Base-by-base conservation (phyloP, 257 asterid species). In the Mitragyna speciosa region DNA sequence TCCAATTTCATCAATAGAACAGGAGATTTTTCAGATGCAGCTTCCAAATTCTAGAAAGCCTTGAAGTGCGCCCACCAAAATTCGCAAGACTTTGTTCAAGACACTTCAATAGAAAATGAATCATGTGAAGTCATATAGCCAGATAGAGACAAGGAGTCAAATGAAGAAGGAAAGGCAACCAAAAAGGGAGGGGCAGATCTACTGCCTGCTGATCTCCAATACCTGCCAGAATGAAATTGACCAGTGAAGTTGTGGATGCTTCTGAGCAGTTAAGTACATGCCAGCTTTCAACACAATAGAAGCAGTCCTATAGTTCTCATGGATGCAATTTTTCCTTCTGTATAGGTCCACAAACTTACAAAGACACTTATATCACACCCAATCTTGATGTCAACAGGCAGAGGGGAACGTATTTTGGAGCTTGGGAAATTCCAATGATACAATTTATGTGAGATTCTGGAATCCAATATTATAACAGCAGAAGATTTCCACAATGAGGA, bases 321-420 rank as follows among this genome's bases (percentile, higher is more conserved):
- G 77, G 99, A 94, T 84, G 98, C 98, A 45, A 97, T 96, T 94
- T 96, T 96, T 49, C 99, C 98, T 78, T 98, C 99, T 0, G 98
- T 96, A 83, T 96, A 73, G 99, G 99, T 71, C 98, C 99, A 3
- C 97, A 96, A 77, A 96, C 41, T 90, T 77, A 96, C 94, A 15
- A 96, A 91, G 71, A 94, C 97, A 81, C 86, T 92, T 49, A 88
- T 87, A 71, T 89, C 96, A 58, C 78, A 73, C 71, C 91, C 87
- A 77, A 94, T 85, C 86, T 88, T 92, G 72, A 96, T 68, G 82
- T 93, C 98, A 76, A 96, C 87, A 72, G 99, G 99, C 88, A 92
- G 95, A n/a, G 96, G 95, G 80, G 89, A 79, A 76, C 54, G 76
- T 47, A 68, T 67, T 76, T 9, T 86, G 67, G 87, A 73, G 72